Conservation (phyloP, 2,329 filamentous ascomycete species). For the Fusarium annulatum region DNA sequence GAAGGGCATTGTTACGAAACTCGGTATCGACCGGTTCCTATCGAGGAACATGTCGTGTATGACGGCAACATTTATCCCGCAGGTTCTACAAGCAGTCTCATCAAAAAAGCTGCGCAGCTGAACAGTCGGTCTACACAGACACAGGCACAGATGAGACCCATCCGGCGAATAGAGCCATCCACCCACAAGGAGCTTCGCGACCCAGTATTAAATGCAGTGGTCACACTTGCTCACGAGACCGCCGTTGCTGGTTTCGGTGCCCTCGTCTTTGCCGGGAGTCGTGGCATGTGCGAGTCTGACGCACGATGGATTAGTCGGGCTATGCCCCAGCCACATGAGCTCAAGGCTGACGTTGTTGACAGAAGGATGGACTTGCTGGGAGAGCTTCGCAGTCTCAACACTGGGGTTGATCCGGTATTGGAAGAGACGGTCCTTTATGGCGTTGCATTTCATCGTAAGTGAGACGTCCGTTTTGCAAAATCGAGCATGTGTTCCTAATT, state of each 20-base stretch:
- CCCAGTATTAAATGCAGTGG: conserved; percentile 74
- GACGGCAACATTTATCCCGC: conserved; percentile 75
- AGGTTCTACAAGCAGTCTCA: conserved; percentile 64
- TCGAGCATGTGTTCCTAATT: conserved; percentile 7
- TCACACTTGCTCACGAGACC: conserved; percentile 76
- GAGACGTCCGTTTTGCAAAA: not conserved
- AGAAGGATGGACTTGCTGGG: conserved; percentile 72
- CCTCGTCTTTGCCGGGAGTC: conserved; percentile 79
- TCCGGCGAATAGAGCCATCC: conserved; percentile 65
- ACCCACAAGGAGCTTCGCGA: conserved; percentile 71
- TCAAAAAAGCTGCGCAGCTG: conserved; percentile 67
- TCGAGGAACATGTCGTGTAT: conserved; percentile 79
- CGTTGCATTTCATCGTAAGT: conserved; percentile 77
- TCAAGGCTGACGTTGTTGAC: conserved; percentile 62
- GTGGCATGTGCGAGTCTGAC: conserved; percentile 73
- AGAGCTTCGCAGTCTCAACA: conserved; percentile 72
- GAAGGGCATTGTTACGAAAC: conserved; percentile 78
- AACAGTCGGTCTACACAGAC: conserved; percentile 48
- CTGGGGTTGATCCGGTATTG: conserved; percentile 73
- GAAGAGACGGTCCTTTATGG: conserved; percentile 73
- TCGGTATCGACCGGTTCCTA: conserved; percentile 77
- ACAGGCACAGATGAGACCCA: conserved; percentile 53
- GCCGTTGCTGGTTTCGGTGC: conserved; percentile 75
- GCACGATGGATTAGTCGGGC: conserved; percentile 75
- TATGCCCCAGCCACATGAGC: conserved; percentile 63